Evolutionary conservation across 1,139 yeast species (phyloP), one percentile per base, ranked within the genome.

Genomic region (Suhomyces bolitotheri): DNA sequence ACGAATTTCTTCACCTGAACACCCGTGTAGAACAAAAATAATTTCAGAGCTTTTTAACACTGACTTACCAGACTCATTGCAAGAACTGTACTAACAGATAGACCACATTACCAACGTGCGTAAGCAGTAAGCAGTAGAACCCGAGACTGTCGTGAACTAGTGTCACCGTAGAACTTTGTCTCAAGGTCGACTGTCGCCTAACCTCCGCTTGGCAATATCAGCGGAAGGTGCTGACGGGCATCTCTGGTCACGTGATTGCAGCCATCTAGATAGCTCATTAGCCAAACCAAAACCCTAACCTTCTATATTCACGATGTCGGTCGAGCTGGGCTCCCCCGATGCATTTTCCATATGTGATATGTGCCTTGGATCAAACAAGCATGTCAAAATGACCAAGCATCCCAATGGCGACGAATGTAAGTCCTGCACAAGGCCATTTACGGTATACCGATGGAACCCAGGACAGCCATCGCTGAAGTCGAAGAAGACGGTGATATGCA

Each of bases 341-440:
- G 39, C 36, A 22, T 47, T 48, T 21, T 40, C 80, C 0, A 66
- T 89, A 4, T 89, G 97, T 57, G 80, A 78, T 27, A 53, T 56
- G 20, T 90, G 97, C 53, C 64, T 87, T 12, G 96, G 96, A 0
- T 56, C 71, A 1, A 76, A 78, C 35, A 73, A 78, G 13, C 75
- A 80, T 45, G 57, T 85, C 12, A 78, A 87, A 31, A 80, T 90
- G 85, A 73, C 80, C 5, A 73, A 85, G 46, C 92, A 84, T 39
- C 62, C 64, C n/a, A 65, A 74, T 34, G 97, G 96, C 1, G 84
- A 77, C 11, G 85, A 84, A 51, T 83, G 92, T 51, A 79, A 78
- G 50, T 66, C 85, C 13, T 90, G 97, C 52, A 83, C 95, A 0
- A 64, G 95, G 31, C 90, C 96, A 0, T 90, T 83, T 64, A 81